Base-by-base conservation (phyloP, 176 grass and related monocot genomes). In the Musa troglodytarum region DNA sequence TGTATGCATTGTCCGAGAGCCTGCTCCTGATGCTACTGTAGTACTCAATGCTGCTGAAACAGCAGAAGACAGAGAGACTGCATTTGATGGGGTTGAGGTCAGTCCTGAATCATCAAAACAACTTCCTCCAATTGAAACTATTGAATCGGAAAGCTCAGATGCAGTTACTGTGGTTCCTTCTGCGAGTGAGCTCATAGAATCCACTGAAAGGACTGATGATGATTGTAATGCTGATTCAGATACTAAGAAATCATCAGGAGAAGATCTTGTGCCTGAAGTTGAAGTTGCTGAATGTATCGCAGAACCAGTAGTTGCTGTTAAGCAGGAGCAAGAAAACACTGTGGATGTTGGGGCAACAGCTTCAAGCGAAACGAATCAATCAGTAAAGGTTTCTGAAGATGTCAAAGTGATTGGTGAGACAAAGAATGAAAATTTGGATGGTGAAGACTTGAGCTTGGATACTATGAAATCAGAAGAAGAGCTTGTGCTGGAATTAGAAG, bases 341-440 rank as follows among this genome's bases (percentile, higher is more conserved):
- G 9, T n/a, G 12, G 66, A 69, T 49, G 43, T 9, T 24, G 54
- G 52, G 8, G 10, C 23, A 55, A 10, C 56, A 16, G 49, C 15
- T 75, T 19, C 13, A 75, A 75, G 25, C 7, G 50, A 72, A 13
- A 22, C 9, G 54, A 25, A 15, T 4, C 19, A 72, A 23, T 13
- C 50, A 1, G 58, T 22, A 20, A 69, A 69, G 67, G 34, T 25
- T 50, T 49, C 67, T 49, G 29, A 43, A 43, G 34, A 43, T 43
- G 34, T 0, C 4, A 43, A 6, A 43, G 34, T 4, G 23, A 54
- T 2, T 26, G 13, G 0, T n/a, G 15, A 75, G n/a, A 55, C 14
- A 15, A 75, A 62, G 54, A 6, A 75, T 62, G 73, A 49, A 13
- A 75, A n/a, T 62, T 19, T 51, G 10, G 54, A 75, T 61, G 24